Conservation (phyloP, 2,329 filamentous ascomycete species). For the Fusarium anguioides region DNA sequence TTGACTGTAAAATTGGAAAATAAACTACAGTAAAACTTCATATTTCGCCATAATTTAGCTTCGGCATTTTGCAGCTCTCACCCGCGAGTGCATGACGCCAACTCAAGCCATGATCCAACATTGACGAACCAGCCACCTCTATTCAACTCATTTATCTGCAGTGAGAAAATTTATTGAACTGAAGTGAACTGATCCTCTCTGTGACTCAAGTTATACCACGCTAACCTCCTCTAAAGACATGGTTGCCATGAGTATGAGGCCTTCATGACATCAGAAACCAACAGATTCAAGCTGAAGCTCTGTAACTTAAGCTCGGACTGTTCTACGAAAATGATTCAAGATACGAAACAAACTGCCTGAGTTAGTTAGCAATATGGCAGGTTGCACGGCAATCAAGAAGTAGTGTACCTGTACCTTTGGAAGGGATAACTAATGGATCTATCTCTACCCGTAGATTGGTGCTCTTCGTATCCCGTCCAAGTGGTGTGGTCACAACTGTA, state of each 20-base stretch:
- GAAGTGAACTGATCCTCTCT: constrained; percentile 10
- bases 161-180: neutral
- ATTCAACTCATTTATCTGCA: neutral
- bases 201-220: constrained; percentile 12
- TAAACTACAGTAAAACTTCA: neutral
- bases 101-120: constrained; percentile 31
- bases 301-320: constrained; percentile 3
- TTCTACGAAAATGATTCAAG: neutral
- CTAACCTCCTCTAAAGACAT: constrained; percentile 17
- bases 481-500: constrained; percentile 33
- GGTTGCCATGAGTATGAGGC: constrained; percentile 28
- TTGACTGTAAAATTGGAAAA: neutral
- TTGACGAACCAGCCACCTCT: constrained; percentile 16
- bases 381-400: neutral
- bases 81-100: constrained; percentile 21
- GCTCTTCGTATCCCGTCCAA: constrained; percentile 27
- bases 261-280: constrained; percentile 34
- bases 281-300: neutral
- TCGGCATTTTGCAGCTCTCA: constrained; percentile 13
- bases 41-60: neutral
- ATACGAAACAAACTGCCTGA: constrained; percentile 35
- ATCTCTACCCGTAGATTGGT: constrained; percentile 29
- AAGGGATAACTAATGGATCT: neutral
- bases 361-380: neutral
- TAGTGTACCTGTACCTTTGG: neutral